phyloP scores from a whole-genome alignment of 2,329 filamentous ascomycete species.

The Uncinocarpus reesii region DNA sequence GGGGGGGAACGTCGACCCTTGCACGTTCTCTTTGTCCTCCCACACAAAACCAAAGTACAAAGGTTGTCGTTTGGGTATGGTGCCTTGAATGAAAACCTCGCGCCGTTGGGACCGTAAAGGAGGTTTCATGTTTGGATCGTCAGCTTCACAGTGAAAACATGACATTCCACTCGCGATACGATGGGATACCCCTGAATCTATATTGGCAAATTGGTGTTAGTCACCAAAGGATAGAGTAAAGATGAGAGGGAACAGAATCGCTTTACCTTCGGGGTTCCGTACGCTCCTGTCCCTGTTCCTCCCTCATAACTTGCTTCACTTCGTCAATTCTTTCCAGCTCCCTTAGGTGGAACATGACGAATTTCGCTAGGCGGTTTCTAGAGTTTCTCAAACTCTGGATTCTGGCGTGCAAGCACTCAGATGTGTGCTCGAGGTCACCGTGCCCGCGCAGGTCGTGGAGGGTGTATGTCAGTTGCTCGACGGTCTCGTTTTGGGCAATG shows the following conservation, averaged over 20 bases:
- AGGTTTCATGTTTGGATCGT: background rate
- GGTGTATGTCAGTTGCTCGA: constrained; percentile 16
- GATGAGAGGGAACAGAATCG: background rate
- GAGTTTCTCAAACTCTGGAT: constrained; percentile 16
- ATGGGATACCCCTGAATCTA: constrained; percentile 11
- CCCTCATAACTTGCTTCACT: constrained; percentile 4
- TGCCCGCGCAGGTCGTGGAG: constrained; percentile 3
- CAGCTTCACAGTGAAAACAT: constrained; percentile 8
- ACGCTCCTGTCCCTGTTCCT: background rate
- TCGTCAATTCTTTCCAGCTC: constrained; percentile 22
- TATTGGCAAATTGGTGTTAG: background rate
- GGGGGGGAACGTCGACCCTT: too few relatives aligned
- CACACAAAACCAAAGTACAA: background rate
- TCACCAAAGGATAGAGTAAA: too few relatives aligned
- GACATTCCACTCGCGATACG: constrained; percentile 10
- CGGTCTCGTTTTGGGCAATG: constrained; percentile 15
- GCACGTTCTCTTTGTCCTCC: background rate
- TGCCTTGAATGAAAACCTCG: background rate
- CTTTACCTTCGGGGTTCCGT: constrained; percentile 12
- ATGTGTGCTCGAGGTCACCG: constrained; percentile 5
- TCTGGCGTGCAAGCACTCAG: constrained; percentile 12
- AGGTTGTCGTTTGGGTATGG: background rate
- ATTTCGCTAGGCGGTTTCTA: constrained; percentile 16
- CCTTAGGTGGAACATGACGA: constrained; percentile 20
- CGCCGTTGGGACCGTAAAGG: background rate